Percentiles rank a stretch among this genome's conserved stretches.
phyloP scores from a whole-genome alignment of 768 basidiomycete species.

The Lyophyllum shimeji region DNA sequence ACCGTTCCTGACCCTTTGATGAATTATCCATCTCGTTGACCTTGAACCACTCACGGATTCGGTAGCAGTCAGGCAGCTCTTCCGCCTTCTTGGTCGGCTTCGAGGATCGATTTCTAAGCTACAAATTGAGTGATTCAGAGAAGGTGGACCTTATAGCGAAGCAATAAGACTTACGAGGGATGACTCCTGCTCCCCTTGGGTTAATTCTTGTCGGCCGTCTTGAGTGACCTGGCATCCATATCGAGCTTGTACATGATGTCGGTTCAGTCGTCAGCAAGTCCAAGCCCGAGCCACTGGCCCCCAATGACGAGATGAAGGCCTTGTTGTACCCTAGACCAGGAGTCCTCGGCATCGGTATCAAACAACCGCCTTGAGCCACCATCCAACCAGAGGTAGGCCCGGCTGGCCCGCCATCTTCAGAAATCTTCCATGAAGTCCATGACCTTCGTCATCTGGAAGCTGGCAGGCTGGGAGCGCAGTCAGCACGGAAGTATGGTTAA shows the following conservation, averaged over 20 bases:
- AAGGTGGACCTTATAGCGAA: conserved; percentile 1
- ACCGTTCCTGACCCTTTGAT: conserved; percentile 81
- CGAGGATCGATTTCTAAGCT: conserved; percentile 91
- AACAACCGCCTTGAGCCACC: conserved; percentile 91
- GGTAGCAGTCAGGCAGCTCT: conserved; percentile 92
- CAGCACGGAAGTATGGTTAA: not conserved
- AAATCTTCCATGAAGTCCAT: conserved; percentile 99
- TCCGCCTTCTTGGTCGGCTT: conserved; percentile 90
- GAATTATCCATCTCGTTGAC: conserved; percentile 58
- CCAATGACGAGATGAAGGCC: conserved; percentile 91
- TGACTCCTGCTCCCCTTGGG: conserved; percentile 96
- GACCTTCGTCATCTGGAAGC: conserved; percentile 99
- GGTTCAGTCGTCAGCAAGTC: conserved; percentile 97
- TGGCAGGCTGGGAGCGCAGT: conserved; percentile 67
- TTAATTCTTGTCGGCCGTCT: conserved; percentile 99
- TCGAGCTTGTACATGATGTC: conserved; percentile 97
- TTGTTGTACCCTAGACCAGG: conserved; percentile 84
- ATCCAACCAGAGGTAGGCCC: conserved; percentile 90
- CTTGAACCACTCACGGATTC: conserved; percentile 78
- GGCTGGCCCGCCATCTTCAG: conserved; percentile 82
- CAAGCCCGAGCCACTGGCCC: conserved; percentile 90
- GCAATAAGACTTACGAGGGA: conserved; percentile 66
- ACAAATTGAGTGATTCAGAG: conserved; percentile 3
- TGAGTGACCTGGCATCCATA: conserved; percentile 99
- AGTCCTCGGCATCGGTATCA: conserved; percentile 87